Evolutionary conservation across 1,284 basidiomycete genomes (phyloP).

Genomic region (Marasmius sp.): DNA sequence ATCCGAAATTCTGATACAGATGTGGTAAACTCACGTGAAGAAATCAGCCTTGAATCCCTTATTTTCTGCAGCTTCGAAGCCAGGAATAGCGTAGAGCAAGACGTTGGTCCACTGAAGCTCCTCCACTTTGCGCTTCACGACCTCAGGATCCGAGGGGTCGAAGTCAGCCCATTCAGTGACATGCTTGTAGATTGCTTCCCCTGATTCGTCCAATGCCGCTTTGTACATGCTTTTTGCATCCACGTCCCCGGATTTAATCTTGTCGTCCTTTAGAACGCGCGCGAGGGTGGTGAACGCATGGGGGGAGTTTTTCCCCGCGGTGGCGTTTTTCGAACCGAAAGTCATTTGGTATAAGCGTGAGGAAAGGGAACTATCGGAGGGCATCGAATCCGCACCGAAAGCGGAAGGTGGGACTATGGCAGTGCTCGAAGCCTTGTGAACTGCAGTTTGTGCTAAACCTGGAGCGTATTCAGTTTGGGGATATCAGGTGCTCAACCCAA

Average conservation of each 20-base stretch:
- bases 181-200: conserved; percentile 40
- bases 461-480: neutral
- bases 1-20: neutral
- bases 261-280: conserved; percentile 43
- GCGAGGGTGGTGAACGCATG: conserved; percentile 47
- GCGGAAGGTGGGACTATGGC: conserved; percentile 23
- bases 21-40: conserved; percentile 38
- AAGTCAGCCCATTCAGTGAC: conserved; percentile 46
- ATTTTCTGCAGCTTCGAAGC: conserved; percentile 30
- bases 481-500: too few species aligned
- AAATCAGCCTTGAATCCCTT: conserved; percentile 45
- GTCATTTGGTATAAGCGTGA: conserved; percentile 18
- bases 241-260: conserved; percentile 26
- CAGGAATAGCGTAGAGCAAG: conserved; percentile 43
- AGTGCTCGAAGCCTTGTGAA: conserved; percentile 30
- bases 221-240: conserved; percentile 23
- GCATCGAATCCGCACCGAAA: conserved; percentile 6
- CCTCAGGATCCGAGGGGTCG: conserved; percentile 27
- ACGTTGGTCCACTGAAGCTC: conserved; percentile 45
- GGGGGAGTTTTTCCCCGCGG: conserved; percentile 7
- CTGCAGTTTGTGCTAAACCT: conserved; percentile 46
- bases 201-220: conserved; percentile 32
- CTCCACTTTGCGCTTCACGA: conserved; percentile 43
- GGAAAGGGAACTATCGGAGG: neutral
- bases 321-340: conserved; percentile 1